Base-by-base conservation (phyloP, 2,329 filamentous ascomycete species). In the Aspergillus fumigatiaffinis region DNA sequence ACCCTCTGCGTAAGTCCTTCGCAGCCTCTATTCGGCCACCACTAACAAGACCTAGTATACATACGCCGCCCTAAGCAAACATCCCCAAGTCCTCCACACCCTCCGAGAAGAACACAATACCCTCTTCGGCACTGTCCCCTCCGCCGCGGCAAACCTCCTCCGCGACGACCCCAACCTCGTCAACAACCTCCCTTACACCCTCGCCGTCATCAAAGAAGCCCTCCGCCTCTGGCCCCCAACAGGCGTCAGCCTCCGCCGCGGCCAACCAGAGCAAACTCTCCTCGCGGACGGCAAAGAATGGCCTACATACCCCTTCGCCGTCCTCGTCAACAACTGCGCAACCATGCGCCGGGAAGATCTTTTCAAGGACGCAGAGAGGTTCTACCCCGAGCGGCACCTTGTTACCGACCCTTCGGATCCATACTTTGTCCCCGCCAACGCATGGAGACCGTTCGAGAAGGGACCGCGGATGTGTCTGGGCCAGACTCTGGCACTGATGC, bases 181-280 rank as follows among this genome's bases (percentile, higher is more conserved):
- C 32, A 83, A 81, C 65, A 72, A 77, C 25, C 73, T 85, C 20
- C 73, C 77, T 0, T 84, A 82, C 66, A 84, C 82, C 1, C 71
- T 72, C 3, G 82, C 81, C 21, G 77, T 84, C 2, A 77, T 83
- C 57, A 82, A 82, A 57, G 84, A 86, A 67, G 75, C 77, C 0
- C 73, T 85, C 1, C 77, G 83, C 3, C 65, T 85, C n/a, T 82
- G 76, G 61, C 79, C 82, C 0, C 77, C 82, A 21, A 53, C 58
- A 4, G 57, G 52, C 4, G 48, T 53, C 12, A 63, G 59, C 4
- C 57, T 64, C 46, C 63, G 66, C 20, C 48, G 49, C 7, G 64
- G 61, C 23, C 51, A 51, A 17, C 59, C 56, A 4, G 52, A 49
- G 4, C 55, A 59, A 41, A 53, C 53, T 2, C 44, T 66, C 1